Percentiles rank a stretch among this genome's conserved stretches.
phyloP scores from a whole-genome alignment of 768 basidiomycete genomes.

The Pleurotus sapidus region DNA sequence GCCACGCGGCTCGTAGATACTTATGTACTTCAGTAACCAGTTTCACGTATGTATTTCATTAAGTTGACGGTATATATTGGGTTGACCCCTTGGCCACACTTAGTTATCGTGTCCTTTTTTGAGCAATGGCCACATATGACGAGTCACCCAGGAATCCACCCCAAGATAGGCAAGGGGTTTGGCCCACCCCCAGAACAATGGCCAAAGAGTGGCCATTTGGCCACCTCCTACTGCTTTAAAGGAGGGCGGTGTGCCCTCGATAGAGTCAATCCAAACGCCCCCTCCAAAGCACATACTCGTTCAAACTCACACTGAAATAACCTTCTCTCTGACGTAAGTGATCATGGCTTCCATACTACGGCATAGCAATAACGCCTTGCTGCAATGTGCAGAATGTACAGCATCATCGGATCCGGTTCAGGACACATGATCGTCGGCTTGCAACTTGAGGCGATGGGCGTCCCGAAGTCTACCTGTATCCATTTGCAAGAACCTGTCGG shows the following conservation, averaged over 20 bases:
- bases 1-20: not conserved
- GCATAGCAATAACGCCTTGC: not conserved
- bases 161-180: too few species aligned
- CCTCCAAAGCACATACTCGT: not conserved
- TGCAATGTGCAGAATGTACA: not conserved
- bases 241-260: too few species aligned
- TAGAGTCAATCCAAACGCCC: not conserved
- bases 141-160: too few species aligned
- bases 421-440: not conserved
- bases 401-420: not conserved
- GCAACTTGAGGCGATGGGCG: not conserved
- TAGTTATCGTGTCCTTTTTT: too few species aligned
- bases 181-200: too few species aligned
- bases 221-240: too few species aligned
- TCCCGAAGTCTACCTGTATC: conserved; percentile 1
- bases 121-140: too few species aligned
- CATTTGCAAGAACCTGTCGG: not conserved
- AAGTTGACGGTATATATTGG: too few species aligned
- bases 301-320: not conserved
- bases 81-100: too few species aligned
- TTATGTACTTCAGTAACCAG: too few species aligned
- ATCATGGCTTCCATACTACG: not conserved
- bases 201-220: too few species aligned
- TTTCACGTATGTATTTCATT: not conserved
- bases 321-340: not conserved